A percentile compares a stretch with the other conserved stretches of the same genome.
phyloP scores from a whole-genome alignment of 257 asterid species.

The Solanum dulcamara region DNA sequence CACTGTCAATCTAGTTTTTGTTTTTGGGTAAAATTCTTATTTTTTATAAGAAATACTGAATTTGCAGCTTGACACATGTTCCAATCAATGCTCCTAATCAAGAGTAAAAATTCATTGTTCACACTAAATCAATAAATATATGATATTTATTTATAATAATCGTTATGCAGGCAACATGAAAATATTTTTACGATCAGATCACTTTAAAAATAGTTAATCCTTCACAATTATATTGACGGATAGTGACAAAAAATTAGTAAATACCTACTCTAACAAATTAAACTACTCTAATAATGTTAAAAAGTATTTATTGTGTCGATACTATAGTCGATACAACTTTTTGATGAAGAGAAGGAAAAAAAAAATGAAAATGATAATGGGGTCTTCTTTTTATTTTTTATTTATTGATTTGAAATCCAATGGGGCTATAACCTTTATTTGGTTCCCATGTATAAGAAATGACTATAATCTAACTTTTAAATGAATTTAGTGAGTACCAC shows the following conservation, averaged over 20 bases:
- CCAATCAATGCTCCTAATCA: too few species aligned
- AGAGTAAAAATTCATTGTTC: too few species aligned
- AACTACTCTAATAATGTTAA: not conserved
- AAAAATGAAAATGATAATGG: not conserved
- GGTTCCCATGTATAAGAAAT: not conserved
- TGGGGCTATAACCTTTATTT: not conserved
- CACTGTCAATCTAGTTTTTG: too few species aligned
- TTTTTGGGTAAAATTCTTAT: too few species aligned
- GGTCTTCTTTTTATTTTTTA: not conserved
- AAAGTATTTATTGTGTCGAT: not conserved
- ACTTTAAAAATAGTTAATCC: not conserved
- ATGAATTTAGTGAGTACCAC: not conserved
- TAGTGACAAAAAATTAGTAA: not conserved
- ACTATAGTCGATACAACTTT: not conserved
- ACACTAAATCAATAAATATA: too few species aligned
- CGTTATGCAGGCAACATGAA: not conserved
- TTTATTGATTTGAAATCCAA: not conserved
- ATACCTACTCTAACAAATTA: not conserved
- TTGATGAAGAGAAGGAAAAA: not conserved
- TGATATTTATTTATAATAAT: not conserved
- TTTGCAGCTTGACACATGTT: too few species aligned
- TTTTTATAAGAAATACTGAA: too few species aligned
- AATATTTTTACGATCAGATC: not conserved
- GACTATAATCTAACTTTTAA: not conserved
- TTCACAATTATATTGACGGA: not conserved